phyloP scores from a whole-genome alignment of 345 rosid species.

The Gossypium rotundifolium region DNA sequence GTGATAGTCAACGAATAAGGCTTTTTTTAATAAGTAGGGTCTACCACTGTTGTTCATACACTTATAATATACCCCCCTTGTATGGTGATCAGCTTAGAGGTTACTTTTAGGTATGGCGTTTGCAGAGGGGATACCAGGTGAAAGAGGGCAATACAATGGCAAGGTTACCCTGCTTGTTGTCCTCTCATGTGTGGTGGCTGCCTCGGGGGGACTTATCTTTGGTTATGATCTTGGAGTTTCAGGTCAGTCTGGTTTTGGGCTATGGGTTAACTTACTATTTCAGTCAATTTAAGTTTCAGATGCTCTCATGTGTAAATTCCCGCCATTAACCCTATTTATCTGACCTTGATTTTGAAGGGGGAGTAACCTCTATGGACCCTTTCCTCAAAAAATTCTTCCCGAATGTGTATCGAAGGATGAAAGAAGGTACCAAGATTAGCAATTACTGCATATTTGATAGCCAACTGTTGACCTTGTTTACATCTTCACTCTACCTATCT shows the following conservation, averaged over 20 bases:
- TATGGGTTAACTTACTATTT: background rate
- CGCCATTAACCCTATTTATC: background rate
- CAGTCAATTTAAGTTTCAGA: background rate
- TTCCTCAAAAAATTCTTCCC: constrained; percentile 55
- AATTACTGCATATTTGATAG: constrained; percentile 70
- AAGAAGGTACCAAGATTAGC: constrained; percentile 36
- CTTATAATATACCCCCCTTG: no score
- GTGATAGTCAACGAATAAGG: no score
- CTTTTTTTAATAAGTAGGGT: no score
- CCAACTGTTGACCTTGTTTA: constrained; percentile 62
- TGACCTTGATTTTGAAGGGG: constrained; percentile 32
- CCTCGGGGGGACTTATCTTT: constrained; percentile 67
- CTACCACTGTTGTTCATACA: no score
- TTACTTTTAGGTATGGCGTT: constrained; percentile 36
- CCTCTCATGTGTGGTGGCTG: constrained; percentile 66
- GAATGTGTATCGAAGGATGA: constrained; percentile 44
- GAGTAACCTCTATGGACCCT: constrained; percentile 75
- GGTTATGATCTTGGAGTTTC: constrained; percentile 81
- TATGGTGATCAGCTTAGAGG: no score
- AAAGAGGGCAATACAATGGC: constrained; percentile 30
- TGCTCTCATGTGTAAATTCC: background rate
- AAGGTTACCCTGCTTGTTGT: constrained; percentile 47
- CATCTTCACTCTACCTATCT: constrained; percentile 67
- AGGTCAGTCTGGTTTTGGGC: constrained; percentile 28
- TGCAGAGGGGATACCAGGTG: constrained; percentile 11